Conservation (phyloP, 2,329 filamentous ascomycete genomes). For the Aspergillus brasiliensis region DNA sequence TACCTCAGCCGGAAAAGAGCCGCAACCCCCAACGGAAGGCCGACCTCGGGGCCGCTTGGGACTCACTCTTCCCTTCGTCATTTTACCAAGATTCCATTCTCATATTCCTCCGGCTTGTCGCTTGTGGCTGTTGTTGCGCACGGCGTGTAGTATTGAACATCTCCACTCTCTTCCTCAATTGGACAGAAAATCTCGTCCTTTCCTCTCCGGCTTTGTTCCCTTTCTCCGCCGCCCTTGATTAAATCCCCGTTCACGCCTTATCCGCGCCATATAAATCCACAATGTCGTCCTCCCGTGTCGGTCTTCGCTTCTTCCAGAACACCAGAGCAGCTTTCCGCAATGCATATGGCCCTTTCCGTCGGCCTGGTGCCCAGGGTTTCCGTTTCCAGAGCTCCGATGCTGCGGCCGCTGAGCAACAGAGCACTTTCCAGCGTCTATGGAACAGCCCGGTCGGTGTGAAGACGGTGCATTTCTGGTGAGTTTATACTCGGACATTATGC, state of each 20-base stretch:
- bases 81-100: background rate
- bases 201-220: constrained; percentile 7
- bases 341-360: constrained; percentile 59
- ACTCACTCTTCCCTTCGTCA: background rate
- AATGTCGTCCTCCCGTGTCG: constrained; percentile 59
- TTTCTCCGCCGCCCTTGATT: constrained; percentile 16
- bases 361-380: constrained; percentile 53
- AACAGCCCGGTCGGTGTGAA: constrained; percentile 78
- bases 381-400: constrained; percentile 72
- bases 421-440: constrained; percentile 74
- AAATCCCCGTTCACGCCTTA: constrained; percentile 12
- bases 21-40: constrained; percentile 16
- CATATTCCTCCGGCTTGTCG: background rate
- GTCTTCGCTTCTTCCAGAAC: constrained; percentile 60
- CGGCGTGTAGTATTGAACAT: background rate
- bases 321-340: constrained; percentile 53
- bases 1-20: constrained; percentile 33
- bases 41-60: constrained; percentile 20
- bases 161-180: background rate
- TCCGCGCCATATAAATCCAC: background rate
- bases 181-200: background rate
- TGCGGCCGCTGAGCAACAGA: constrained; percentile 48
- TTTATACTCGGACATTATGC: constrained; percentile 2
- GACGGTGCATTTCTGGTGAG: constrained; percentile 96
- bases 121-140: background rate